Percentiles rank a stretch among this genome's conserved stretches.
phyloP scores from a whole-genome alignment of 805 yeast species.

The Ogataea pilisensis region DNA sequence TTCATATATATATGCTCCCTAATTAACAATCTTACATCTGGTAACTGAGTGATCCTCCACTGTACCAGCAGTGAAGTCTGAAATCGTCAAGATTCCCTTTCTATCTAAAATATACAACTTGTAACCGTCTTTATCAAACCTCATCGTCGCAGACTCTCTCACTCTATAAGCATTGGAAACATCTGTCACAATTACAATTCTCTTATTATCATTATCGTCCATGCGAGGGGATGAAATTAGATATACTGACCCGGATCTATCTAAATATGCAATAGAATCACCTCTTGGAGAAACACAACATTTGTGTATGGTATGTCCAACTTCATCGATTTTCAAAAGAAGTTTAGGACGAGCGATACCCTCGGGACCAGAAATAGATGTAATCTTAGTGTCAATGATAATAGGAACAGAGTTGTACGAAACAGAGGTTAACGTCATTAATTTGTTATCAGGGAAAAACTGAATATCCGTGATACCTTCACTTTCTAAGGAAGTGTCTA shows the following conservation, averaged over 20 bases:
- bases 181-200: slow-evolving; percentile 68
- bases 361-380: slow-evolving; percentile 35
- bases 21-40: slow-evolving; percentile 55
- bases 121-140: slow-evolving; percentile 79
- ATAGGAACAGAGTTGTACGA: slow-evolving; percentile 67
- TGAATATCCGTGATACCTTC: slow-evolving; percentile 85
- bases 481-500: slow-evolving; percentile 66
- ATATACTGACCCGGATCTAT: slow-evolving; percentile 72
- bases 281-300: slow-evolving; percentile 80
- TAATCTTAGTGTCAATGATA: slow-evolving; percentile 59
- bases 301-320: slow-evolving; percentile 75
- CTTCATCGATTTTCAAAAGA: slow-evolving; percentile 64
- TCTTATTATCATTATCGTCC: slow-evolving; percentile 50
- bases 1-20: slow-evolving; percentile 5
- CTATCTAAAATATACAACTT: slow-evolving; percentile 73
- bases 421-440: slow-evolving; percentile 50
- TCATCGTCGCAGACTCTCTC: slow-evolving; percentile 73
- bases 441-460: slow-evolving; percentile 63
- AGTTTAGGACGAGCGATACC: slow-evolving; percentile 56
- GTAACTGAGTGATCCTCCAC: slow-evolving; percentile 68
- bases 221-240: slow-evolving; percentile 59
- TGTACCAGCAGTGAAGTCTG: slow-evolving; percentile 84
- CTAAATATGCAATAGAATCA: slow-evolving; percentile 78
- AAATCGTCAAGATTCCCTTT: slow-evolving; percentile 71
- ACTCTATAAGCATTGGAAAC: slow-evolving; percentile 71